These are phyloP conservation scores for Thielaviopsis cerberus DNA, from an alignment of 2,329 filamentous ascomycete species.

Conservation along the genomic window DNA sequence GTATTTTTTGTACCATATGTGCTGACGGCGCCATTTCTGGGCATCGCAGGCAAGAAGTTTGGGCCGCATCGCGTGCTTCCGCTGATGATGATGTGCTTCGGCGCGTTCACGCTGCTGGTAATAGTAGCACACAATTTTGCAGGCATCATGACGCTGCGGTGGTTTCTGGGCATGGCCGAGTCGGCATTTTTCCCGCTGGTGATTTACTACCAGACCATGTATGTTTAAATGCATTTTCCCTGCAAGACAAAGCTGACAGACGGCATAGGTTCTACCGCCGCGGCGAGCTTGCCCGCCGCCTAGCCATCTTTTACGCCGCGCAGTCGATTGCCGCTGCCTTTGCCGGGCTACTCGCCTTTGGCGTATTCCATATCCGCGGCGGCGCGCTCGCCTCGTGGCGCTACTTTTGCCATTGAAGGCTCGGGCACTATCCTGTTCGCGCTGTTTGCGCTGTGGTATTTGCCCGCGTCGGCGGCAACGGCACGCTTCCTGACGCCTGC, in stretches of 20 bases:
- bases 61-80: slow-evolving; percentile 50
- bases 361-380: slow-evolving; percentile 28
- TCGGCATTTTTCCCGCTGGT: slow-evolving; percentile 36
- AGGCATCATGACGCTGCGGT: slow-evolving; percentile 30
- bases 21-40: slow-evolving; percentile 39
- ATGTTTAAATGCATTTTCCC: background rate
- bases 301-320: slow-evolving; percentile 56
- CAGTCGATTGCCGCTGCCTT: slow-evolving; percentile 51
- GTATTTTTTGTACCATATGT: slow-evolving; percentile 67
- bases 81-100: slow-evolving; percentile 53
- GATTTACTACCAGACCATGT: slow-evolving; percentile 31
- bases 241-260: background rate
- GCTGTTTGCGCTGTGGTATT: slow-evolving; percentile 48
- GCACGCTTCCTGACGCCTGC: slow-evolving; percentile 46
- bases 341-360: slow-evolving; percentile 29
- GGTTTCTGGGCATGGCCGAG: slow-evolving; percentile 35
- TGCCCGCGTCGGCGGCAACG: slow-evolving; percentile 44
- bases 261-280: slow-evolving; percentile 31
- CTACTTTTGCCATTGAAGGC: slow-evolving; percentile 36
- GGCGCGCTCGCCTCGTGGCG: slow-evolving; percentile 24
- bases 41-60: slow-evolving; percentile 51
- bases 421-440: slow-evolving; percentile 40
- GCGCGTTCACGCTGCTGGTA: slow-evolving; percentile 43
- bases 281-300: slow-evolving; percentile 26
- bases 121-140: slow-evolving; percentile 32